Base-by-base conservation (phyloP, 352 stramenopile species). In the Phytophthora ramorum region DNA sequence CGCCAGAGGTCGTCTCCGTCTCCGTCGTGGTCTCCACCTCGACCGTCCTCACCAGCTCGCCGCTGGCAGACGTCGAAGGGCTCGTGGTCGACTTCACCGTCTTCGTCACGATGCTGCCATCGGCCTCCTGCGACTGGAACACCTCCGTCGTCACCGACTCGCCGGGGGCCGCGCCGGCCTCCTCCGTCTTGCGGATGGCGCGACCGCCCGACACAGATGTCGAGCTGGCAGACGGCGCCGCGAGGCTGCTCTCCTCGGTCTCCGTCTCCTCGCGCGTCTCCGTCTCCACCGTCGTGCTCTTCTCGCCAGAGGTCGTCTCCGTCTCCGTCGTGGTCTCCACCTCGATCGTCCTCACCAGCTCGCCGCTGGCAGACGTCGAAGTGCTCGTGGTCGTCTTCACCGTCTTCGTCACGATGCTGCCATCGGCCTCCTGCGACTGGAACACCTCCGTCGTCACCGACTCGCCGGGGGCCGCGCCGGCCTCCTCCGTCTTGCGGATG, bases 101-200 rank as follows among this genome's bases (percentile, higher is more conserved):
- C 49, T 59, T 59, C 28, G 48, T 59, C 58, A 58, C 58, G 41
- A 66, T 58, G 58, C 58, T 59, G 40, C 58, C 58, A 28, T 59
- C 58, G 10, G 58, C 49, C 30, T 55, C 49, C 48, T 66, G 40
- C 19, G 58, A 60, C 49, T 60, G 48, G 50, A 66, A 66, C 49
- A 66, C 58, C 58, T 66, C 49, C 50, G 58, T 66, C 49, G 54
- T 50, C 41, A 66, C 58, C 20, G 58, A 66, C 49, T 66, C 58
- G 32, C 41, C 32, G n/a, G 22, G 58, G 44, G 19, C 16, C 17
- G 19, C 13, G 4, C 22, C 44, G 30, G 30, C 41, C 28, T 48
- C 22, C 34, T 49, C 32, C 20, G 43, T 55, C 20, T 22, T 41
- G 4, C 32, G 12, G 2, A 54, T 32, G 17, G 51, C 38, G 5